These are phyloP conservation scores for Rutidosis leptorrhynchoides DNA, from an alignment of 129 eudicot species.

Conservation along the genomic window DNA sequence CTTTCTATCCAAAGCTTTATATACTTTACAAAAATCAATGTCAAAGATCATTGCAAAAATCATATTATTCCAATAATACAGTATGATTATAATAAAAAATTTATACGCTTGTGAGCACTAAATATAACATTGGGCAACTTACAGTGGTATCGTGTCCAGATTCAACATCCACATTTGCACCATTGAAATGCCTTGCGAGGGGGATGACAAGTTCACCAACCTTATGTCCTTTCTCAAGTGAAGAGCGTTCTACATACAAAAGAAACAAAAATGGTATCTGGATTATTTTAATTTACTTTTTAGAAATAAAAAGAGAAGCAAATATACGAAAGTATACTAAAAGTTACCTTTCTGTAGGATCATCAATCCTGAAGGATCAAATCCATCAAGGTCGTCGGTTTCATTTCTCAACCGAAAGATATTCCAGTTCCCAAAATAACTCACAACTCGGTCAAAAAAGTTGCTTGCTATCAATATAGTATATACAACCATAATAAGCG, in stretches of 20 bases:
- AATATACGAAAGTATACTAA: not conserved
- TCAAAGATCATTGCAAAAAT: not conserved
- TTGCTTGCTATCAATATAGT: slow-evolving; percentile 66
- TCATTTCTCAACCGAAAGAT: slow-evolving; percentile 50
- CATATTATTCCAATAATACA: not conserved
- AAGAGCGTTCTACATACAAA: slow-evolving; percentile 59
- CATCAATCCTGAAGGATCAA: slow-evolving; percentile 67
- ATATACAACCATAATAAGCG: slow-evolving; percentile 77
- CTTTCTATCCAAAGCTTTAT: not conserved
- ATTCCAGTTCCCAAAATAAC: slow-evolving; percentile 71
- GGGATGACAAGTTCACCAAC: slow-evolving; percentile 93
- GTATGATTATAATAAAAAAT: too few species aligned
- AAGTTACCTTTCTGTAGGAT: slow-evolving; percentile 58
- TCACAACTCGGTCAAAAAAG: slow-evolving; percentile 51
- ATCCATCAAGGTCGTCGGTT: slow-evolving; percentile 67
- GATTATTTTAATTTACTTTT: too few species aligned
- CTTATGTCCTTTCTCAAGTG: slow-evolving; percentile 82
- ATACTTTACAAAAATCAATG: not conserved
- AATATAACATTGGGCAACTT: slow-evolving; percentile 1
- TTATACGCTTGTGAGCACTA: not conserved
- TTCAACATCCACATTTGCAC: slow-evolving; percentile 57
- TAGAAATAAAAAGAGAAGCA: not conserved
- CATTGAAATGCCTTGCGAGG: slow-evolving; percentile 71
- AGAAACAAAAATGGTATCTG: not conserved
- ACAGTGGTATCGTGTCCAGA: slow-evolving; percentile 49